These are phyloP conservation scores for Forsythia suspensa DNA, from an alignment of 257 asterid species.

Conservation along the genomic window DNA sequence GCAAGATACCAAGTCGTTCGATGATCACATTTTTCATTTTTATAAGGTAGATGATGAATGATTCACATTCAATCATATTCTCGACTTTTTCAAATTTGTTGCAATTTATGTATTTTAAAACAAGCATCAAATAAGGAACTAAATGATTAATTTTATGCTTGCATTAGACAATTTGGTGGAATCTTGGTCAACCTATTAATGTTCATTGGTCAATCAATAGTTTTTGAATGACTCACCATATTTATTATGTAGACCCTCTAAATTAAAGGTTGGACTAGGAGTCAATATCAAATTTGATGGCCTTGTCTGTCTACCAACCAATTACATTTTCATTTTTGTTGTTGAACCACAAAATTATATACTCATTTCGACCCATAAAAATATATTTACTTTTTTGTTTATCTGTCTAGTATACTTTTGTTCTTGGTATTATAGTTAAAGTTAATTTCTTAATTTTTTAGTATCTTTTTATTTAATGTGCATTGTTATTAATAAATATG, in stretches of 20 bases:
- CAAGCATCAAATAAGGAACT: neutral
- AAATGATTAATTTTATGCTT: neutral
- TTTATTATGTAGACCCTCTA: neutral
- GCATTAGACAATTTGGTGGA: neutral
- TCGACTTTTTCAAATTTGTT: neutral
- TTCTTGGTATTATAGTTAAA: too few relatives aligned
- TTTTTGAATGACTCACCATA: neutral
- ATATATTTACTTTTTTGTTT: too few relatives aligned
- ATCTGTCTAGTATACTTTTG: too few relatives aligned
- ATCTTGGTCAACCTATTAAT: neutral
- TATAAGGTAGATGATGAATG: neutral
- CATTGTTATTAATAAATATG: too few relatives aligned
- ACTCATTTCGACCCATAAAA: too few relatives aligned
- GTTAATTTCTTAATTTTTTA: too few relatives aligned
- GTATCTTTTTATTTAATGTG: too few relatives aligned
- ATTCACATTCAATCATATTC: neutral
- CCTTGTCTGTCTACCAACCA: too few relatives aligned
- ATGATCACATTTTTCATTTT: neutral
- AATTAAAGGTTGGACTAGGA: neutral
- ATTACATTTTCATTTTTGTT: too few relatives aligned
- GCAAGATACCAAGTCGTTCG: neutral
- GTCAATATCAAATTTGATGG: neutral
- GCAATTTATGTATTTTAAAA: neutral
- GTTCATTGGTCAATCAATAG: neutral
- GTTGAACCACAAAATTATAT: too few relatives aligned